phyloP scores from a whole-genome alignment of 352 stramenopile species.

The Pythium rhizo-oryzae region DNA sequence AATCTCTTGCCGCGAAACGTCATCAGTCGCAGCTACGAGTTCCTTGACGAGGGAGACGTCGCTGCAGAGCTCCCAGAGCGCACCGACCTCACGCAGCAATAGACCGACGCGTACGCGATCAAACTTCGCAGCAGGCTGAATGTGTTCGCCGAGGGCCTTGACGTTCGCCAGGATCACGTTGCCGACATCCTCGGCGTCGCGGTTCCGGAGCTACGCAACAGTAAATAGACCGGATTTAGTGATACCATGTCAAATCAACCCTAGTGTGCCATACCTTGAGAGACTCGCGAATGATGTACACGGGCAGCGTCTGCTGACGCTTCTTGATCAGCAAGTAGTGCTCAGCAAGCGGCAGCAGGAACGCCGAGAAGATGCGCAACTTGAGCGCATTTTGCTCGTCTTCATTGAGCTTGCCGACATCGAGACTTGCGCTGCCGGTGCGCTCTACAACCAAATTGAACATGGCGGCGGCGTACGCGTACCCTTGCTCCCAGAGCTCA shows the following conservation, averaged over 20 bases:
- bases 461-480: conserved; percentile 48
- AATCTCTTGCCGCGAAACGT: conserved; percentile 22
- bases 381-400: conserved; percentile 50
- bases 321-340: conserved; percentile 61
- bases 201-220: conserved; percentile 46
- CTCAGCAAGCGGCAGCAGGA: conserved; percentile 57
- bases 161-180: conserved; percentile 52
- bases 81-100: conserved; percentile 58
- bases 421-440: conserved; percentile 18
- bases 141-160: conserved; percentile 30
- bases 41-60: conserved; percentile 61
- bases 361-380: conserved; percentile 54
- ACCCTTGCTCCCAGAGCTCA: conserved; percentile 43
- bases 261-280: conserved; percentile 60
- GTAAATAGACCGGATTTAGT: too few species aligned
- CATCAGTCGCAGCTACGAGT: conserved; percentile 31
- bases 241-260: too few species aligned
- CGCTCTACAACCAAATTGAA: conserved; percentile 34
- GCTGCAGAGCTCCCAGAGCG: conserved; percentile 58
- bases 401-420: conserved; percentile 40
- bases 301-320: conserved; percentile 44
- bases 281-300: conserved; percentile 58
- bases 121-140: conserved; percentile 28
- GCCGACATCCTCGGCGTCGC: conserved; percentile 68
- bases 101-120: conserved; percentile 55